Base-by-base conservation (phyloP, 2,329 filamentous ascomycete species). In the Lecanicillium sp. region DNA sequence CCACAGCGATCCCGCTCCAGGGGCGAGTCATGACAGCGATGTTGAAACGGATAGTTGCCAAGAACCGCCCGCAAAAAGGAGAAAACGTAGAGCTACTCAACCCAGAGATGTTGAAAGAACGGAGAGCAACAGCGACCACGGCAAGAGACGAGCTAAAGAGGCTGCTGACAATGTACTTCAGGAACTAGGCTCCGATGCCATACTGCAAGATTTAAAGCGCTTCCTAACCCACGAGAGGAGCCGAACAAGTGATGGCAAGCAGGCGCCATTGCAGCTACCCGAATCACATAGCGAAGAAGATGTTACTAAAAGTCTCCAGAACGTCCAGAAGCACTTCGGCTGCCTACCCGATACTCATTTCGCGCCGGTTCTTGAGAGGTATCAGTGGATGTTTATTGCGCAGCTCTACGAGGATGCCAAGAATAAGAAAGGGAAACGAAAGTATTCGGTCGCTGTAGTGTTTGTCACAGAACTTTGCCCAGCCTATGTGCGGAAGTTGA, bases 201-300 rank as follows among this genome's bases (percentile, higher is more conserved):
- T 37, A 37, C 14, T 30, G 28, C 28, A 37, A 13, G 28, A 31
- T 25, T 25, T 37, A 17, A 17, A 37, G 11, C 19, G 10, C 22
- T 25, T 25, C 22, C 22, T 25, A 11, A 11, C 22, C 22, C 22
- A 25, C 30, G n/a, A 31, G 13, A 22, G 36, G 36, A 28, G 17
- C 36, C 28, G 28, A 37, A 7, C 28, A 4, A 3, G 30, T 31
- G 12, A 29, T 36, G 3, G 13, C 30, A 12, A 14, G 25, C 13
- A 30, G 10, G 17, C 29, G 25, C 17, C 27, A 37, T 17, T 11
- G 28, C 35, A 10, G 28, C 15, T 28, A 36, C 3, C 11, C n/a
- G 9, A 10, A 12, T 29, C 25, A 17, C 15, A 18, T n/a, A 36
- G 34, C 25, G 25, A 3, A 36, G 34, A 29, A 25, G 15, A 28